Percentiles rank a stretch among this genome's conserved stretches.
Conservation (phyloP, 805 yeast genomes). For the Blastobotrys robertii region DNA sequence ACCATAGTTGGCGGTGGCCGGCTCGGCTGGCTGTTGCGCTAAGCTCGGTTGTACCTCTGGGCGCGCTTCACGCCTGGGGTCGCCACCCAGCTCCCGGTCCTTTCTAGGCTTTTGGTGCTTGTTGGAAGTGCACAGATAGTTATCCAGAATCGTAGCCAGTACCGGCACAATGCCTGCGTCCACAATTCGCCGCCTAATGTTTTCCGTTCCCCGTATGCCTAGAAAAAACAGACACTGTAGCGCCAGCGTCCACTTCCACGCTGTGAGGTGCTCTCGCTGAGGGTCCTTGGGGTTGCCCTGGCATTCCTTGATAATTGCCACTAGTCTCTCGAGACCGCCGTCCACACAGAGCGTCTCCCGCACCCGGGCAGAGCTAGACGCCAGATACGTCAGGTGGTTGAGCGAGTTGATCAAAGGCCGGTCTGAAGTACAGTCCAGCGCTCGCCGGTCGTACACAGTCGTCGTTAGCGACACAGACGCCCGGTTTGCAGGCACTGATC, state of each 20-base stretch:
- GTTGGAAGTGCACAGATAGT: conserved; percentile 39
- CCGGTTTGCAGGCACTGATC: conserved; percentile 64
- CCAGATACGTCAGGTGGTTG: conserved; percentile 79
- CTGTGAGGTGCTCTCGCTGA: conserved; percentile 38
- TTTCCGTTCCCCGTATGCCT: conserved; percentile 89
- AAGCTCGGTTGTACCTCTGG: background rate
- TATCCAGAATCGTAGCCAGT: conserved; percentile 84
- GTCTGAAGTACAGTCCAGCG: conserved; percentile 82
- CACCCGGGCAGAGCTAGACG: conserved; percentile 78
- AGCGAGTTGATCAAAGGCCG: conserved; percentile 85
- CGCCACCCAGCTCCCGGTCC: background rate
- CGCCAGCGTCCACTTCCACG: conserved; percentile 96
- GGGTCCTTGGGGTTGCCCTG: conserved; percentile 23
- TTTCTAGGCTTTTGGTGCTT: conserved; percentile 2
- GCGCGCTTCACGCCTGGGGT: too few relatives aligned
- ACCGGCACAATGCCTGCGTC: conserved; percentile 88
- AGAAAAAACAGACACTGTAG: conserved; percentile 85
- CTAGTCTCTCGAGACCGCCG: conserved; percentile 86
- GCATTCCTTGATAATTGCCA: conserved; percentile 78
- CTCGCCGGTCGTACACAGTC: conserved; percentile 82
- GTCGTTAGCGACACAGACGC: conserved; percentile 92
- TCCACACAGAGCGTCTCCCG: conserved; percentile 82
- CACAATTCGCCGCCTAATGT: conserved; percentile 74
- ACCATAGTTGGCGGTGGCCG: background rate
- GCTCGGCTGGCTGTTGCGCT: conserved; percentile 2